These are phyloP conservation scores for Butyriboletus appendiculatus DNA, from an alignment of 1,284 basidiomycete species.

Conservation along the genomic window DNA sequence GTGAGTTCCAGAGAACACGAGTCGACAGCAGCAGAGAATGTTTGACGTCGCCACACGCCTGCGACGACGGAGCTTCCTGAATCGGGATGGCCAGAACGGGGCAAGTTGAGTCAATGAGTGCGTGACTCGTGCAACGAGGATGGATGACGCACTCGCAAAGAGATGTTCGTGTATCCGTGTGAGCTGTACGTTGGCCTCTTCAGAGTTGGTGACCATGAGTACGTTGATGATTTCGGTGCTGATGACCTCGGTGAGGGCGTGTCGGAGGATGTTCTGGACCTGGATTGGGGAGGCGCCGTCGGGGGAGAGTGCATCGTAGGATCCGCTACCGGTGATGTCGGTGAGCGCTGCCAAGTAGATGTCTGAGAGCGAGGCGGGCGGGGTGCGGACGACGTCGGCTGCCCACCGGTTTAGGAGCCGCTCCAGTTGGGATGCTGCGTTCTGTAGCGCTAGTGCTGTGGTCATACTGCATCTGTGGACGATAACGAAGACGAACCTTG, in stretches of 20 bases:
- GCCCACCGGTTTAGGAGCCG: slow-evolving; percentile 83
- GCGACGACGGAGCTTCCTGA: slow-evolving; percentile 79
- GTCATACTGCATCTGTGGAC: not conserved
- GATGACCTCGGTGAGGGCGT: slow-evolving; percentile 74
- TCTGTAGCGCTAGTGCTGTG: slow-evolving; percentile 36
- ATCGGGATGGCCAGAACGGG: not conserved
- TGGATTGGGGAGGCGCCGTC: slow-evolving; percentile 59
- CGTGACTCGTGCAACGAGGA: not conserved
- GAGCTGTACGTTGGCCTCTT: slow-evolving; percentile 77
- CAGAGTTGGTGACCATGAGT: slow-evolving; percentile 74
- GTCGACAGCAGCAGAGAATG: slow-evolving; percentile 80
- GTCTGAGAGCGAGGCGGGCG: slow-evolving; percentile 52
- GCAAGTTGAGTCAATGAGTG: no score
- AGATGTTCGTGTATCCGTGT: slow-evolving; percentile 83
- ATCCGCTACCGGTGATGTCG: slow-evolving; percentile 51
- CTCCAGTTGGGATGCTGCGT: slow-evolving; percentile 74
- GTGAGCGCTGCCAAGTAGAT: slow-evolving; percentile 59
- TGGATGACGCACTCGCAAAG: slow-evolving; percentile 61
- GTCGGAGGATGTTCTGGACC: slow-evolving; percentile 73
- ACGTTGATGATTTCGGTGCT: slow-evolving; percentile 80
- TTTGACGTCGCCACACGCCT: slow-evolving; percentile 81
- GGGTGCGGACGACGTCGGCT: slow-evolving; percentile 63
- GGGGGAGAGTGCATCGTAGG: slow-evolving; percentile 38
- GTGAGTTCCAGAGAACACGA: slow-evolving; percentile 68
- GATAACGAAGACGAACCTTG: slow-evolving; percentile 49